Evolutionary conservation across 106 monocot species (phyloP), one percentile per base, ranked within the genome.

Genomic region (Vanilla planifolia): DNA sequence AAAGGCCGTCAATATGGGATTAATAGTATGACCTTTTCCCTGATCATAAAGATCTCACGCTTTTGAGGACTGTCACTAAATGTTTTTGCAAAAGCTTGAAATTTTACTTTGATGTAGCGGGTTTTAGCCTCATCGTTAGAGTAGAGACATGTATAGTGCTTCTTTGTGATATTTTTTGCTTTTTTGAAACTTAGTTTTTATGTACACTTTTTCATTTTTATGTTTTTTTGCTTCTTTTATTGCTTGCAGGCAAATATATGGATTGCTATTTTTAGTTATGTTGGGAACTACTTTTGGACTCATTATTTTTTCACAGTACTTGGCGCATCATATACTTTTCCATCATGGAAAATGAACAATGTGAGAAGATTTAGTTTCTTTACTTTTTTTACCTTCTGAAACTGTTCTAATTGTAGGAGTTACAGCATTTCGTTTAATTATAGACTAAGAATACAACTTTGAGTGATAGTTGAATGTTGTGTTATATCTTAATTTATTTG

Each of bases 201-300:
- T 16, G 6, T 27, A 30, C 28, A n/a, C 30, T 16, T 32, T 32
- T 17, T 29, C 24, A 22, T 25, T 25, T 26, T 6, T 29, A 13
- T 30, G 30, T 53, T 52, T 15, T 52, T 4, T 0, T 29, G 32
- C 32, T 51, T 4, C 24, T 21, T 67, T 55, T 51, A 15, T 34
- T 73, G 27, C 5, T 68, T 76, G 69, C 90, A 96, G 95, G 95
- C 95, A 44, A 89, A 90, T 65, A 52, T 96, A n/a, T 96, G 95
- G 95, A 90, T 86, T 51, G 63, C 84, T 55, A 83, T 96, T 57
- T 96, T 90, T 66, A 90, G 95, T 55, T 96, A 96, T 77, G 90
- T 96, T 30, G 95, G 95, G 35, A 96, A 96, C 71, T 96, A 96
- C 69, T 96, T 96, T 71, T 90, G 95, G 95, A 96, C 95, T 42